Evolutionary conservation across 768 basidiomycete species (phyloP).

Genomic region (Gloeopeniophorella convolvens): DNA sequence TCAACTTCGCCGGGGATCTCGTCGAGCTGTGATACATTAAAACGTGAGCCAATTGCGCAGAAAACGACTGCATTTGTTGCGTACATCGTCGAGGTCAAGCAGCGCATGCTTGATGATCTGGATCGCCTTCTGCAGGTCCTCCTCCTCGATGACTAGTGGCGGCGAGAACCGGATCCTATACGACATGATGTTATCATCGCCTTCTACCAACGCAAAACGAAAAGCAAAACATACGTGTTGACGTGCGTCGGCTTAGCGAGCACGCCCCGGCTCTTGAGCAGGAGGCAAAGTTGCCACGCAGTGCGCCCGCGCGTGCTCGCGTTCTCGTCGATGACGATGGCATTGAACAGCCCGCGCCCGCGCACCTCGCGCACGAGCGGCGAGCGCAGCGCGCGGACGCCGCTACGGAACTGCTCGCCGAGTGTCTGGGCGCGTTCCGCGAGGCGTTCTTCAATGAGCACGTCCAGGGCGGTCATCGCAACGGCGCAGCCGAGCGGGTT

Average conservation of each 20-base stretch:
- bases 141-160: slow-evolving; percentile 89
- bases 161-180: slow-evolving; percentile 92
- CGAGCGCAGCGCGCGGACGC: slow-evolving; percentile 51
- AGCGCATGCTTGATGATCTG: slow-evolving; percentile 71
- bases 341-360: slow-evolving; percentile 86
- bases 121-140: slow-evolving; percentile 70
- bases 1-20: slow-evolving; percentile 60
- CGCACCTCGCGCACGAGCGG: slow-evolving; percentile 76
- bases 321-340: slow-evolving; percentile 85
- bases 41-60: slow-evolving; percentile 25
- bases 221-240: slow-evolving; percentile 63
- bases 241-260: slow-evolving; percentile 95
- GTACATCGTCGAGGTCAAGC: slow-evolving; percentile 71
- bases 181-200: background rate
- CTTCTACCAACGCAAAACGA: background rate
- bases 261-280: slow-evolving; percentile 86
- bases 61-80: slow-evolving; percentile 20
- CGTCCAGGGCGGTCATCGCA: slow-evolving; percentile 84
- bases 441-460: slow-evolving; percentile 85
- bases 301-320: slow-evolving; percentile 71
- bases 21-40: slow-evolving; percentile 33
- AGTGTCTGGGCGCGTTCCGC: slow-evolving; percentile 69
- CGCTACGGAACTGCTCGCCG: slow-evolving; percentile 74
- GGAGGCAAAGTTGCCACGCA: slow-evolving; percentile 93
- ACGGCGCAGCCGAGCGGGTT: slow-evolving; percentile 98